A percentile compares a stretch with the other conserved stretches of the same genome.
Evolutionary conservation across 169 alveolate species (phyloP).

Genomic region (Amoebophrya sp.): DNA sequence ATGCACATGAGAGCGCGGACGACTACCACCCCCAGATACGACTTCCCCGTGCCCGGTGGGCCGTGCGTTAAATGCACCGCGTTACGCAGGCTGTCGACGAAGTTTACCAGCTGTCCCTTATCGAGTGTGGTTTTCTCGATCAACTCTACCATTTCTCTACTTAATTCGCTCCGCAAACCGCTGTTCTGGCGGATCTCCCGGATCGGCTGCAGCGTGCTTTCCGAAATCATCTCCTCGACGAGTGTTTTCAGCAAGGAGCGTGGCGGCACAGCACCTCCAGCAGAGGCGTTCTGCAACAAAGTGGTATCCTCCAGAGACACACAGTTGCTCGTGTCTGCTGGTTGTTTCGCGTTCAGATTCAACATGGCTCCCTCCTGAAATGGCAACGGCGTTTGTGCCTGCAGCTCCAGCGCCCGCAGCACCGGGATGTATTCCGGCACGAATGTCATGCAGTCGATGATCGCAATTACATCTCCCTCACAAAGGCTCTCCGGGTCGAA

Average conservation of each 20-base stretch:
- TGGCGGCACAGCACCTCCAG: background rate
- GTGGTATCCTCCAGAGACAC: background rate
- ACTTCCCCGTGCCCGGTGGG: conserved; percentile 24
- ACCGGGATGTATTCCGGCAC: conserved; percentile 26
- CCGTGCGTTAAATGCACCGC: conserved; percentile 25
- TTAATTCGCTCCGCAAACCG: no score
- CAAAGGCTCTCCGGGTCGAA: conserved; percentile 8
- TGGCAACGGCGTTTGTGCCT: background rate
- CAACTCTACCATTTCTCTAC: background rate
- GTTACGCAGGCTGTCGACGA: conserved; percentile 20
- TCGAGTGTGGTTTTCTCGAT: conserved; percentile 12
- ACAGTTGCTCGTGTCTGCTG: background rate
- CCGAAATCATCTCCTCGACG: conserved; percentile 8
- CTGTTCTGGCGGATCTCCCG: conserved; percentile 10
- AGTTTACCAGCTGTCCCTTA: conserved; percentile 19
- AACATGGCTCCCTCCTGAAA: background rate
- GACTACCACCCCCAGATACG: conserved; percentile 22
- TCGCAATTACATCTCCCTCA: conserved; percentile 10
- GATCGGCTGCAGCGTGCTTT: conserved; percentile 19
- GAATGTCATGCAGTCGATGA: conserved; percentile 27
- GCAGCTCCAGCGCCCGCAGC: conserved; percentile 17
- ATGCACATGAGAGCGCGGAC: conserved; percentile 17
- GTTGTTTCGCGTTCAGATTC: background rate
- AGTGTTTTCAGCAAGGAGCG: background rate
- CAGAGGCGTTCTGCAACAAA: conserved; percentile 12